Evolutionary conservation across 2,329 filamentous ascomycete species (phyloP).

Genomic region (Plectosphaerella plurivora): DNA sequence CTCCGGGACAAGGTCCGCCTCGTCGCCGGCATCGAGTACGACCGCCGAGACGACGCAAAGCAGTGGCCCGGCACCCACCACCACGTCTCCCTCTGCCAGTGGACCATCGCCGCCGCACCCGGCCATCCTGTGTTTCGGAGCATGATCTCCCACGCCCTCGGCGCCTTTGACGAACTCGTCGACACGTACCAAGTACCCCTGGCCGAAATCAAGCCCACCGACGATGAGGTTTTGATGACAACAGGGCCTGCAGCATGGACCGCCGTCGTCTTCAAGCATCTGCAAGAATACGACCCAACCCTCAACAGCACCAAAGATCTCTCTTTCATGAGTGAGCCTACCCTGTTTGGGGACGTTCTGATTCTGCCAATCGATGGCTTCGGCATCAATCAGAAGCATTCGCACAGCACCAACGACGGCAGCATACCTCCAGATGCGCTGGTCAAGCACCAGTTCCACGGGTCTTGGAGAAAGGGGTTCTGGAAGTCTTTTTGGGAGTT

Average conservation of each 20-base stretch:
- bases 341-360: conserved; percentile 14
- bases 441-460: conserved; percentile 18
- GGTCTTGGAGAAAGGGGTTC: no score
- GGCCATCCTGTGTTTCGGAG: conserved; percentile 22
- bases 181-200: background rate
- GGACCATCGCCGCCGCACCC: conserved; percentile 27
- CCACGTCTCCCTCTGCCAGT: conserved; percentile 27
- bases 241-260: conserved; percentile 26
- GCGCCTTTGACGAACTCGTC: conserved; percentile 13
- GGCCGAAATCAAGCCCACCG: conserved; percentile 13
- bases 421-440: conserved; percentile 17
- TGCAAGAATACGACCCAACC: conserved; percentile 15
- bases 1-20: conserved; percentile 15
- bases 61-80: conserved; percentile 22
- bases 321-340: conserved; percentile 10
- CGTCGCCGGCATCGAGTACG: conserved; percentile 26
- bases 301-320: conserved; percentile 5
- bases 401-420: conserved; percentile 20
- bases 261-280: conserved; percentile 21
- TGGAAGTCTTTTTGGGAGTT: no score
- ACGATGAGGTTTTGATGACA: conserved; percentile 23
- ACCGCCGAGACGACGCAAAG: conserved; percentile 16
- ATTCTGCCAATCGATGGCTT: conserved; percentile 21
- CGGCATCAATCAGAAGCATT: conserved; percentile 21
- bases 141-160: conserved; percentile 18